phyloP scores from a whole-genome alignment of 331 rosid genomes.

The Malus hybrid region DNA sequence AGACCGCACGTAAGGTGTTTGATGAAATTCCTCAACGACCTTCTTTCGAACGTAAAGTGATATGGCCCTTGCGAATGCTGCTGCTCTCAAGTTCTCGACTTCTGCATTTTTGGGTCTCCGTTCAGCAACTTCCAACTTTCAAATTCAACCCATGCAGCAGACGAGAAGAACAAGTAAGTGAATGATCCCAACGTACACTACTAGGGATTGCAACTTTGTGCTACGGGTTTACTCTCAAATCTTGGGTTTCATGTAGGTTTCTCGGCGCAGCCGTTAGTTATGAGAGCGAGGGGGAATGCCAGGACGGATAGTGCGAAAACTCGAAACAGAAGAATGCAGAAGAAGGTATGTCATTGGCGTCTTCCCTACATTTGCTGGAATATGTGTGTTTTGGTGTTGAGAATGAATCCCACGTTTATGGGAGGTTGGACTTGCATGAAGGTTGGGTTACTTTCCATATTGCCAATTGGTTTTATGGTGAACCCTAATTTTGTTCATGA shows the following conservation, averaged over 20 bases:
- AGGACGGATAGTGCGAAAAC: constrained; percentile 62
- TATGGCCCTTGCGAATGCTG: constrained; percentile 36
- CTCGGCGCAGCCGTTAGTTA: constrained; percentile 30
- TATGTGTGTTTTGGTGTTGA: not conserved
- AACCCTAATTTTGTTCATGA: too few relatives aligned
- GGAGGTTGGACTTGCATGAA: too few relatives aligned
- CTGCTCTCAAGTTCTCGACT: constrained; percentile 29
- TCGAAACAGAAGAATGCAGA: constrained; percentile 54
- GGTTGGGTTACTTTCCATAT: too few relatives aligned
- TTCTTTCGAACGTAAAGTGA: not conserved
- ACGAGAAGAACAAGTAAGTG: constrained; percentile 44
- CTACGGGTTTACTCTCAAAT: not conserved
- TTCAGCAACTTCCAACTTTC: constrained; percentile 26
- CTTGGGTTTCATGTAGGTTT: constrained; percentile 35
- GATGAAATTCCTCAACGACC: constrained; percentile 28
- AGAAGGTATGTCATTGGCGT: constrained; percentile 40
- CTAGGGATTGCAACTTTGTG: not conserved
- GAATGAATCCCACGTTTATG: too few relatives aligned
- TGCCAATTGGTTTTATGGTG: too few relatives aligned
- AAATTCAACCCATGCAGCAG: constrained; percentile 31
- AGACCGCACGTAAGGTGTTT: constrained; percentile 27
- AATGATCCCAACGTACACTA: not conserved
- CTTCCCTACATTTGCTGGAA: not conserved
- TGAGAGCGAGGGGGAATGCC: constrained; percentile 56
- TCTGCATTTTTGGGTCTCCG: constrained; percentile 35